These are phyloP conservation scores for Mollisiaceae sp. DNA, from an alignment of 2,329 filamentous ascomycete species.

Conservation along the genomic window DNA sequence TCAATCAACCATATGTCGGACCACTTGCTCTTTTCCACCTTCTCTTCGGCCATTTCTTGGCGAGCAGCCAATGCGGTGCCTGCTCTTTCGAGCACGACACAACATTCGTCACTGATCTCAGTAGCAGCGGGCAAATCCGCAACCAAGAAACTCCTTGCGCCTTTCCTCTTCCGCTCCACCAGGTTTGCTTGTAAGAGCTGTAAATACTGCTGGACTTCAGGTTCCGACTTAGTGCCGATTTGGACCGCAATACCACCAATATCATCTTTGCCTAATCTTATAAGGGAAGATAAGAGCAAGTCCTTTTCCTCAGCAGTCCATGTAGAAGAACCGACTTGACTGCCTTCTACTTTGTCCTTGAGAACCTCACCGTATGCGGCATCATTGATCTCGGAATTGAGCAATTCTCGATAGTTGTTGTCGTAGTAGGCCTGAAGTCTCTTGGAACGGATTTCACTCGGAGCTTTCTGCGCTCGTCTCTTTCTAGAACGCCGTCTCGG, in stretches of 20 bases:
- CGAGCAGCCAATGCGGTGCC: constrained; percentile 69
- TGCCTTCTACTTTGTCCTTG: constrained; percentile 44
- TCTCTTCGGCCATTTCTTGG: constrained; percentile 67
- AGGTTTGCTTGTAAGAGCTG: constrained; percentile 59
- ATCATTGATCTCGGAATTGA: constrained; percentile 64
- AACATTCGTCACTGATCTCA: constrained; percentile 73
- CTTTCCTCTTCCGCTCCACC: constrained; percentile 40
- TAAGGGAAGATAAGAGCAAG: constrained; percentile 68
- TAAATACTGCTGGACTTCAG: constrained; percentile 77
- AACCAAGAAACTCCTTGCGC: constrained; percentile 30
- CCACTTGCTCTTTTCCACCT: constrained; percentile 64
- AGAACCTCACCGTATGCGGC: constrained; percentile 45
- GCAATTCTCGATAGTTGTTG: constrained; percentile 54
- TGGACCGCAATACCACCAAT: constrained; percentile 64
- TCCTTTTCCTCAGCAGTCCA: constrained; percentile 79
- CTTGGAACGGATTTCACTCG: constrained; percentile 35
- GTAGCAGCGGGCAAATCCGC: constrained; percentile 63
- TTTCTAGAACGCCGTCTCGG: constrained; percentile 29
- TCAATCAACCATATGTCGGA: constrained; percentile 70
- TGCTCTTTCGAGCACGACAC: constrained; percentile 67
- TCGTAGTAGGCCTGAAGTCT: constrained; percentile 50
- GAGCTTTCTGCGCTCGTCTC: constrained; percentile 28
- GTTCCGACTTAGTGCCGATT: constrained; percentile 72
- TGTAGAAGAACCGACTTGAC: constrained; percentile 69
- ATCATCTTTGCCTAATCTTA: constrained; percentile 67